phyloP scores from a whole-genome alignment of 2,329 filamentous ascomycete species.

The Drechslerella dactyloides region DNA sequence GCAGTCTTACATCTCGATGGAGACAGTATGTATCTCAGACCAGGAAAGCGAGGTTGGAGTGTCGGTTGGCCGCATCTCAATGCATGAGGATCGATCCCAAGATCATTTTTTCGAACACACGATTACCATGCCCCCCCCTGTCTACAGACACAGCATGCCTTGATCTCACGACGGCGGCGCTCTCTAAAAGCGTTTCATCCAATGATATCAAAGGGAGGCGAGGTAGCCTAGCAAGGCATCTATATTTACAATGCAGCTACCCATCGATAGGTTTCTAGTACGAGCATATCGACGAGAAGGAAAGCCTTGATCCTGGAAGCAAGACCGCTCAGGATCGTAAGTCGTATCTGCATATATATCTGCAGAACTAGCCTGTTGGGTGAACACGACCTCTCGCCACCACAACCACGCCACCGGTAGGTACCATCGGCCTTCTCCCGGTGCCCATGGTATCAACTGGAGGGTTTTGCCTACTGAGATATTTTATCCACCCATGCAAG shows the following conservation, averaged over 20 bases:
- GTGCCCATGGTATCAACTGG: too few species aligned
- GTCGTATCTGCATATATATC: background rate
- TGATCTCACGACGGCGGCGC: constrained; percentile 13
- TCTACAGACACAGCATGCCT: constrained; percentile 44
- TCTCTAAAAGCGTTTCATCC: background rate
- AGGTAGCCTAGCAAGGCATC: constrained; percentile 21
- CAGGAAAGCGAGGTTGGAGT: constrained; percentile 49
- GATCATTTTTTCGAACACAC: constrained; percentile 33
- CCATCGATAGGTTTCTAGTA: background rate
- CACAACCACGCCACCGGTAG: background rate
- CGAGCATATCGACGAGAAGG: background rate
- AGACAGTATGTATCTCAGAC: constrained; percentile 48
- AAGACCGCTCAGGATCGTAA: too few species aligned
- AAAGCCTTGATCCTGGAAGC: constrained; percentile 9
- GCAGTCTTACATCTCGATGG: constrained; percentile 49
- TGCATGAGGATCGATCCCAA: constrained; percentile 25
- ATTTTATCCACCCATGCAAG: background rate
- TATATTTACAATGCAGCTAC: background rate
- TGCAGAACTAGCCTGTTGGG: background rate
- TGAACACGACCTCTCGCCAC: background rate
- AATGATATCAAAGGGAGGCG: background rate
- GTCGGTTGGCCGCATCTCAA: constrained; percentile 35
- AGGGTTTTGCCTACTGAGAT: too few species aligned
- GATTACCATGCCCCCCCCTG: constrained; percentile 38
- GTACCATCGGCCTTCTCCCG: background rate